Evolutionary conservation across 495 filamentous ascomycete species (phyloP), one percentile per base, ranked within the genome.

Genomic region (Hypomontagnella monticulosa): DNA sequence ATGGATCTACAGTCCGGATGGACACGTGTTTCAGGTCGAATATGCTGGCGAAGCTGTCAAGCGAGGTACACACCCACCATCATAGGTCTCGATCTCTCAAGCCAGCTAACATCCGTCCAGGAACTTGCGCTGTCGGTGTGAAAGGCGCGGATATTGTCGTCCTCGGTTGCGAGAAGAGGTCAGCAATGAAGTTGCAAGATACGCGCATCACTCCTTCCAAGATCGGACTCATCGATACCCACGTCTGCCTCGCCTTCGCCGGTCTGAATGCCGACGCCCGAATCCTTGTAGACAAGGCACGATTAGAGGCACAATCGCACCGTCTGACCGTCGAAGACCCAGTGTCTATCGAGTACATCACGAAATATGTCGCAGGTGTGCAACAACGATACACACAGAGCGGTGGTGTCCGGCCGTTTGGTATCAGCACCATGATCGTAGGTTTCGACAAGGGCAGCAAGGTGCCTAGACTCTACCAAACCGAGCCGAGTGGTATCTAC

Each of bases 11-110:
- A 97, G 94, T 83, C 95, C 95, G 67, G 95, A 99, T 81, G 95
- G 95, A 78, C 95, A 99, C 82, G 94, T 99, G 69, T 98, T 99
- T 84, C 95, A 99, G 78, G 95, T 99, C 71, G 95, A 99, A 84
- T 99, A 99, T 85, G 95, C 95, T 57, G 90, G 96, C 63, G 95
- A 99, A 84, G 95, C 95, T 55, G 95, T 99, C 58, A 99, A 99
- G 82, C 81, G 95, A 92, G 95, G 93, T 96, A 84, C 5, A 48
- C 32, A 46, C 12, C 5, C n/a, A 27, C 27, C 66, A 54, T 33
- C 36, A 51, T 38, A 12, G 18, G 20, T 40, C 15, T 47, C 33
- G 18, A 14, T 27, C 44, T 18, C 34, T 34, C 46, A 51, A 30
- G 55, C 11, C 23, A 19, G 40, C 34, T 47, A 53, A 41, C 61